These are phyloP conservation scores for Zymoseptoria crescenta DNA, from an alignment of 2,329 filamentous ascomycete genomes.

Conservation along the genomic window DNA sequence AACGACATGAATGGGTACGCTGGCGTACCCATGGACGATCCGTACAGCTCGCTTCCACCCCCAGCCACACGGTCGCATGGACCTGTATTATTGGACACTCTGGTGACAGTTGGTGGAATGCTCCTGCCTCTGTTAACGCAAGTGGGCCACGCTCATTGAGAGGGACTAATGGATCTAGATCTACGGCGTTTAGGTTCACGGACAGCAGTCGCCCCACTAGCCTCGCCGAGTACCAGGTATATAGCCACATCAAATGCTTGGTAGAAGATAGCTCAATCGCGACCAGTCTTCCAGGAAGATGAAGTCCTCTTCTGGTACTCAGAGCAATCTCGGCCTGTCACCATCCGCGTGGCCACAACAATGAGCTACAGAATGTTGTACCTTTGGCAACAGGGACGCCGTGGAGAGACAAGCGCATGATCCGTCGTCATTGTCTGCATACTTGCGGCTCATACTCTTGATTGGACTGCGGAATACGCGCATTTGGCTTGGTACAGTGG, in stretches of 20 bases:
- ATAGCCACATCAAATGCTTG: background rate
- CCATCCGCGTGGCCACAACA: background rate
- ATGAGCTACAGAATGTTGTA: background rate
- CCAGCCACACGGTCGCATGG: slow-evolving; percentile 1
- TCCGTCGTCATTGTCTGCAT: background rate
- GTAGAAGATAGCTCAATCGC: background rate
- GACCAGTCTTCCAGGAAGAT: background rate
- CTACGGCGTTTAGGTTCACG: background rate
- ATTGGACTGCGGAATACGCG: background rate
- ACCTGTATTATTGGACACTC: slow-evolving; percentile 41
- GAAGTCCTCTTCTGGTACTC: background rate
- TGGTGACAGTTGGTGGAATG: slow-evolving; percentile 69
- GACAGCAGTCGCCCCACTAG: background rate
- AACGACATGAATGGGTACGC: slow-evolving; percentile 27
- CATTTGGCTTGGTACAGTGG: background rate
- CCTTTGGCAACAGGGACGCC: background rate
- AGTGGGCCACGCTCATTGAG: slow-evolving; percentile 62
- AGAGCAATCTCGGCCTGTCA: background rate
- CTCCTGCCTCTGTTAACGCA: slow-evolving; percentile 69
- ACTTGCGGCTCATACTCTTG: background rate
- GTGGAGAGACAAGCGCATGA: background rate
- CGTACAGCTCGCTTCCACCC: slow-evolving; percentile 11
- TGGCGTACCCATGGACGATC: slow-evolving; percentile 18
- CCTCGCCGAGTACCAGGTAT: background rate
- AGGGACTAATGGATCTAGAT: background rate